Conservation (phyloP, 2,329 filamentous ascomycete species). For the Diaporthe helianthi region DNA sequence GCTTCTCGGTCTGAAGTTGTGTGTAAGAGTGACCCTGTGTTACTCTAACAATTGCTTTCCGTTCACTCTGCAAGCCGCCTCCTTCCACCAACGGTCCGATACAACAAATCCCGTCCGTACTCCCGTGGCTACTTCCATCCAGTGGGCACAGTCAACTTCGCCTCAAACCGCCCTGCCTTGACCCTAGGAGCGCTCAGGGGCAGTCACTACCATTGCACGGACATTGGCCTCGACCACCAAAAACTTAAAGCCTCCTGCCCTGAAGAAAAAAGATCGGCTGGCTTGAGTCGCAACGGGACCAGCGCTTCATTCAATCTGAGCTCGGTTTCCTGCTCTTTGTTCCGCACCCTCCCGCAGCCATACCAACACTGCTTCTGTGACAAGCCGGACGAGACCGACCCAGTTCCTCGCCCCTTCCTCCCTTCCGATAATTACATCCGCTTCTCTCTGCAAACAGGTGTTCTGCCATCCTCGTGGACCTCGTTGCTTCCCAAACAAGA, state of each 20-base stretch:
- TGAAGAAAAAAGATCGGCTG: slow-evolving; percentile 1
- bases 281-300: slow-evolving; percentile 23
- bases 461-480: not conserved
- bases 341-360: slow-evolving; percentile 13
- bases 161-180: slow-evolving; percentile 21
- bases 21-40: slow-evolving; percentile 25
- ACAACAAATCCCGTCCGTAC: slow-evolving; percentile 21
- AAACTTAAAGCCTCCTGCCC: slow-evolving; percentile 23
- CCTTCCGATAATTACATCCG: slow-evolving; percentile 16
- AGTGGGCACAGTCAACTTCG: slow-evolving; percentile 19
- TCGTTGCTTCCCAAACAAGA: not conserved
- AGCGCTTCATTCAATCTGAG: slow-evolving; percentile 24
- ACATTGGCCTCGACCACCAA: slow-evolving; percentile 11
- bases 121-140: slow-evolving; percentile 19
- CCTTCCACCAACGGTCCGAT: slow-evolving; percentile 5
- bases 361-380: slow-evolving; percentile 32
- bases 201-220: not conserved
- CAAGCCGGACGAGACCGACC: slow-evolving; percentile 21
- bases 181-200: slow-evolving; percentile 14
- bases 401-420: slow-evolving; percentile 15
- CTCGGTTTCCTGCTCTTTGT: slow-evolving; percentile 29
- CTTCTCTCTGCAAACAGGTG: slow-evolving; percentile 19
- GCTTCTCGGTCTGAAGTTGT: slow-evolving; percentile 27
- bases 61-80: slow-evolving; percentile 20
- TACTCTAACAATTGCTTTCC: slow-evolving; percentile 17